Conservation (phyloP, 2,329 filamentous ascomycete species). For the Pestalotiopsis sp. region DNA sequence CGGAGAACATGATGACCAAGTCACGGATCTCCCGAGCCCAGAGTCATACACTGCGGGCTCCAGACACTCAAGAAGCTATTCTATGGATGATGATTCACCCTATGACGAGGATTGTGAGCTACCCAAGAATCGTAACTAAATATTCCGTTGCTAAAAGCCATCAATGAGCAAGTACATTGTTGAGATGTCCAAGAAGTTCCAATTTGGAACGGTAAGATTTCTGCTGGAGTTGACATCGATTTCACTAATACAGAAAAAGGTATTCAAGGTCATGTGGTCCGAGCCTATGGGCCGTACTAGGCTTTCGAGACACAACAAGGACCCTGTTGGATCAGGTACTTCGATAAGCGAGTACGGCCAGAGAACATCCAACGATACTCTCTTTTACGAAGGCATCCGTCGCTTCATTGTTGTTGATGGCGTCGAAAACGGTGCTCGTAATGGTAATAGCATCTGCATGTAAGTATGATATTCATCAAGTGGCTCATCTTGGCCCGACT, state of each 20-base stretch:
- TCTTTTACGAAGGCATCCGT: slow-evolving; percentile 52
- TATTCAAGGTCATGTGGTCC: slow-evolving; percentile 47
- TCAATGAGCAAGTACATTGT: neutral
- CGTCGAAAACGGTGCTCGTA: slow-evolving; percentile 40
- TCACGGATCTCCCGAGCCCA: neutral
- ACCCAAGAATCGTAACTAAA: neutral
- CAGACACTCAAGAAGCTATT: neutral
- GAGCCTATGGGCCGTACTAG: slow-evolving; percentile 44
- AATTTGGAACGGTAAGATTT: neutral
- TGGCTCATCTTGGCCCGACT: neutral
- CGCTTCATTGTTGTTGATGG: slow-evolving; percentile 54
- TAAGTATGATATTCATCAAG: slow-evolving; percentile 38
- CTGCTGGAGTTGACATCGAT: neutral
- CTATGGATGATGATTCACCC: neutral
- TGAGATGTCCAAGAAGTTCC: neutral
- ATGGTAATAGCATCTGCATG: slow-evolving; percentile 60
- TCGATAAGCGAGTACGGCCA: neutral
- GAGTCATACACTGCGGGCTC: neutral
- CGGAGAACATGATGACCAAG: neutral
- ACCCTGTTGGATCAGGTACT: neutral
- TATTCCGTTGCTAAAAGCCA: neutral
- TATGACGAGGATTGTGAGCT: neutral
- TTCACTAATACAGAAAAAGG: neutral
- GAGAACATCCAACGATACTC: neutral
- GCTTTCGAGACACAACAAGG: neutral